Evolutionary conservation across 805 yeast genomes (phyloP), one percentile per base, ranked within the genome.

Genomic region (Zygotorulaspora chibaensis): DNA sequence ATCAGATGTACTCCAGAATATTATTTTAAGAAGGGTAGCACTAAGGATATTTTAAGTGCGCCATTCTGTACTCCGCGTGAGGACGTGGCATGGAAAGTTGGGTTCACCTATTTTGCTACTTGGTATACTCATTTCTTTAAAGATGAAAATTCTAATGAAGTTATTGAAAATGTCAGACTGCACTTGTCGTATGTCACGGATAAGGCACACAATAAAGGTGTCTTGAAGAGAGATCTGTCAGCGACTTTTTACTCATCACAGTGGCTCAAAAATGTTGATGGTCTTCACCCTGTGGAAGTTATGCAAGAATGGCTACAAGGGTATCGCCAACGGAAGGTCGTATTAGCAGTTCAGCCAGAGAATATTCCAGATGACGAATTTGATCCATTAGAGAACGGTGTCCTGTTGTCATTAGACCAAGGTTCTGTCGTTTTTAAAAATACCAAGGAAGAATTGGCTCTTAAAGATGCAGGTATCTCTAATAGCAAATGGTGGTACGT

Each of bases 31-130:
- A 83, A 81, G 59, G 91, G 90, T 8, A 48, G 71, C 30, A 82
- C 80, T 26, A 79, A 80, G 54, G 66, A 70, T 43, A 62, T 66
- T 13, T 56, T 69, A 1, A 77, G 88, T 33, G 93, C 72, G 42
- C 96, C 96, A n/a, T 86, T 87, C 65, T 88, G 96, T 65, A 77
- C 86, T 16, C 96, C 96, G 10, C 71, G 69, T 28, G 90, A 84
- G 56, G 75, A 80, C 47, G 56, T 73, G 10, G 72, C 69, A 33
- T 71, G 85, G 67, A 74, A 76, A 52, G 63, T 76, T 47, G 95
- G 76, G 27, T 67, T 74, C 44, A 77, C 86, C 0, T 84, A 86
- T 56, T 88, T 89, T 58, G 65, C 86, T 42, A 81, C 91, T 8
- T 88, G 96, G 96, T 88, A 71, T 66, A 74, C 91, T 2, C 72